Conservation (phyloP, 1,139 yeast genomes). For the Nakaseomyces kungkrabaensis region DNA sequence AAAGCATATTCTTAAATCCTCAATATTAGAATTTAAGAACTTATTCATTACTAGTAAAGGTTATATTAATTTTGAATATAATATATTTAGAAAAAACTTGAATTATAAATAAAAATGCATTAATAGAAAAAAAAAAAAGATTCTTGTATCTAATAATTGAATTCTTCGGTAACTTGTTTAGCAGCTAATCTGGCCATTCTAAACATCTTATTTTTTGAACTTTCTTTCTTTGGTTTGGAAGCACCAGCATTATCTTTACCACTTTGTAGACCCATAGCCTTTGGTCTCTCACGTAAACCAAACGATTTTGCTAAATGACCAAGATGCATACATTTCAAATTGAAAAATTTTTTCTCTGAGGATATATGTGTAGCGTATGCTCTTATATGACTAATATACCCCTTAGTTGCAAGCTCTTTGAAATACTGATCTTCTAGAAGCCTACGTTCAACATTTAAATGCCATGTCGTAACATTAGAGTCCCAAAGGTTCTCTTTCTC, state of each 20-base stretch:
- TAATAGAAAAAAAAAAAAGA: background rate
- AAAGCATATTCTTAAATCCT: background rate
- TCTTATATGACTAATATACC: constrained; percentile 78
- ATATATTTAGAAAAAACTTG: too few species aligned
- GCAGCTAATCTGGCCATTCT: constrained; percentile 68
- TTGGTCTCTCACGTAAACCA: constrained; percentile 91
- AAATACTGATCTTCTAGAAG: constrained; percentile 55
- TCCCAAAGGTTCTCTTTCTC: constrained; percentile 52
- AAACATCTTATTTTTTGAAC: constrained; percentile 62
- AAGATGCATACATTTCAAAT: constrained; percentile 70
- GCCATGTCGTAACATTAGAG: constrained; percentile 94
- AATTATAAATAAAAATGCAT: background rate
- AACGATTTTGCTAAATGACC: constrained; percentile 95
- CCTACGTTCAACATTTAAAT: constrained; percentile 81
- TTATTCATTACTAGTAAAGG: too few species aligned
- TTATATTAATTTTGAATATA: background rate
- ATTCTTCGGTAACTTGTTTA: constrained; percentile 56
- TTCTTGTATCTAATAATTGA: constrained; percentile 39
- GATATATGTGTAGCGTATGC: constrained; percentile 96
- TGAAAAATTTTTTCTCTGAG: constrained; percentile 67
- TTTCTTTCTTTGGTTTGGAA: constrained; percentile 40
- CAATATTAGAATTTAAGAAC: too few species aligned
- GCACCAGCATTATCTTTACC: constrained; percentile 26
- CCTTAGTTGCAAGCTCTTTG: constrained; percentile 59
- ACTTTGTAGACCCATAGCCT: constrained; percentile 44